Conservation (phyloP, 2,329 filamentous ascomycete species). For the Aspergillus unguis region DNA sequence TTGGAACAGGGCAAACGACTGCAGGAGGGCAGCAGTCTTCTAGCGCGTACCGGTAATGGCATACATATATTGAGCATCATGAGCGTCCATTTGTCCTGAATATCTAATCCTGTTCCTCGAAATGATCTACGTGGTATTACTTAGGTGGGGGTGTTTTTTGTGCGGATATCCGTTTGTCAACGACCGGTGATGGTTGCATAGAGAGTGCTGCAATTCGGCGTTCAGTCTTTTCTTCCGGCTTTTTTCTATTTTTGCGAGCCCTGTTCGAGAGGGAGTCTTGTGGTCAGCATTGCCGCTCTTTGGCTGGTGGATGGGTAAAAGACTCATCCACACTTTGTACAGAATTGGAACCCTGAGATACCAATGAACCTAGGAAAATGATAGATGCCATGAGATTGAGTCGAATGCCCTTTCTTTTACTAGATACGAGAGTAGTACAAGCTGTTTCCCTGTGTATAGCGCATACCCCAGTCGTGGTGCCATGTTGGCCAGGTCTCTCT, state of each 20-base stretch:
- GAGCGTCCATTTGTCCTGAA: neutral
- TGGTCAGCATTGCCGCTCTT: neutral
- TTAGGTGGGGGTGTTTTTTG: constrained; percentile 11
- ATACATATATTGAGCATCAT: neutral
- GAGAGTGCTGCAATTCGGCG: too few relatives aligned
- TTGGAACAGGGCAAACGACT: constrained; percentile 25
- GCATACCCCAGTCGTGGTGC: too few relatives aligned
- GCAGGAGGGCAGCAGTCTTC: constrained; percentile 28
- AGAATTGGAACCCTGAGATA: constrained; percentile 9
- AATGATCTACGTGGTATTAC: constrained; percentile 1
- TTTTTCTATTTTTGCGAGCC: constrained; percentile 13
- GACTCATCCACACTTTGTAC: constrained; percentile 6
- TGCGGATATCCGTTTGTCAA: constrained; percentile 11
- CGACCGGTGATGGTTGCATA: constrained; percentile 17
- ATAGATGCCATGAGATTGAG: constrained; percentile 1
- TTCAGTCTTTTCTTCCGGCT: constrained; percentile 12
- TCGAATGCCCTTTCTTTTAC: neutral
- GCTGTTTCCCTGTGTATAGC: too few relatives aligned
- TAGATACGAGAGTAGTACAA: too few relatives aligned
- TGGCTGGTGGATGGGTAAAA: neutral
- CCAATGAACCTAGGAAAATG: neutral
- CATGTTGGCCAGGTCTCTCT: too few relatives aligned
- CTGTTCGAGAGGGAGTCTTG: neutral
- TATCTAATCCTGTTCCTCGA: constrained; percentile 5
- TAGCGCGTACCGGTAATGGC: constrained; percentile 19